Base-by-base conservation (phyloP, 2,329 filamentous ascomycete genomes). In the Hawksworthiomyces lignivorus region DNA sequence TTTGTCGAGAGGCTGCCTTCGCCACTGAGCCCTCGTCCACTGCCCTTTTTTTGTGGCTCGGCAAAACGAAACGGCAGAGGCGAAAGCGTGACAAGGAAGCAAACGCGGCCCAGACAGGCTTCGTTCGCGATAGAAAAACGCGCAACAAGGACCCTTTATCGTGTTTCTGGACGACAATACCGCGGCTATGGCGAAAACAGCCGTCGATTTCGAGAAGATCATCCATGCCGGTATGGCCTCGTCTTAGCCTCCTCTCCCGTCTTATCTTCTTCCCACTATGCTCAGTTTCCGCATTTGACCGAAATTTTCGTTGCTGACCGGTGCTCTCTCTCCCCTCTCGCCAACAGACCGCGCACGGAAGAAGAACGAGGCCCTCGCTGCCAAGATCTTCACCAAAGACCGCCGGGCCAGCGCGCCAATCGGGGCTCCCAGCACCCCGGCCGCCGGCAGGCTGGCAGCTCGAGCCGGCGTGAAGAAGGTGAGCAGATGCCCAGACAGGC, bases 401-500 rank as follows among this genome's bases (percentile, higher is more conserved):
- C 76, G 80, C 51, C 63, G 70, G 26, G 62, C 73, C 39, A 82
- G 74, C 55, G 72, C 65, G 11, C 65, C 80, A 4, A 17, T 30
- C 42, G 41, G 27, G 20, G 42, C 29, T 32, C 71, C 62, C 45
- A 56, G 66, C 44, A 58, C 63, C 47, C 57, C 59, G 43, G 54
- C 59, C 14, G 38, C 47, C 2, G 68, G 78, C 54, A 77, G 77
- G 4, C 73, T 88, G 38, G 77, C 84, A 42, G 84, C 80, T 61
- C 75, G 84, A 59, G 79, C 84, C 45, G 84, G 84, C 29, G 70
- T 88, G 37, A 78, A 75, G 54, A 88, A 88, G 76, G 80, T 80
- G 68, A 43, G 54, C 48, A 45, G 6, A 18, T 29, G 32, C 18
- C 41, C 36, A 7, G 24, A 2, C 24, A 8, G 24, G 24, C n/a